phyloP scores from a whole-genome alignment of 1,284 basidiomycete species.

The Leccinum colubrinum region DNA sequence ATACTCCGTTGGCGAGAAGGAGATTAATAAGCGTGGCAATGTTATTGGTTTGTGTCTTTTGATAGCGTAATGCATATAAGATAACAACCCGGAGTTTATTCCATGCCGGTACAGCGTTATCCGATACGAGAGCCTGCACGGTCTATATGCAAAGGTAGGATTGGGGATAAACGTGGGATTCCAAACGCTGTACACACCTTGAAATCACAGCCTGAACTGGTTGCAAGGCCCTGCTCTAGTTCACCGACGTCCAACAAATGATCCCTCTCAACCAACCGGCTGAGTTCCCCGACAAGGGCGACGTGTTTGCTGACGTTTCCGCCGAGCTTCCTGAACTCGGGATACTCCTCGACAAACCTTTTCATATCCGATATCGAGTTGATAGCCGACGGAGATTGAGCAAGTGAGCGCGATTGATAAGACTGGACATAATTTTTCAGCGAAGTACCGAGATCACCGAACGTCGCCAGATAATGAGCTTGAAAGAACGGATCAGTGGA shows the following conservation, averaged over 20 bases:
- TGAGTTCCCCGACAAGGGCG: slow-evolving; percentile 93
- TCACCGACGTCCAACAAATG: slow-evolving; percentile 90
- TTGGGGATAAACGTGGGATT: neutral
- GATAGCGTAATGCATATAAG: slow-evolving; percentile 92
- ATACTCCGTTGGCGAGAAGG: slow-evolving; percentile 80
- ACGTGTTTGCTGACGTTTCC: slow-evolving; percentile 99
- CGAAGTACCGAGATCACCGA: slow-evolving; percentile 94
- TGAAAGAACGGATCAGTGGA: slow-evolving; percentile 95
- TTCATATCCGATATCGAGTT: slow-evolving; percentile 99
- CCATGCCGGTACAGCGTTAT: slow-evolving; percentile 65
- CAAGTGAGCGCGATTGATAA: slow-evolving; percentile 85
- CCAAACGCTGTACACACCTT: slow-evolving; percentile 49
- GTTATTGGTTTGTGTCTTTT: slow-evolving; percentile 85
- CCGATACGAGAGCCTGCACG: slow-evolving; percentile 74
- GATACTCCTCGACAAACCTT: slow-evolving; percentile 97
- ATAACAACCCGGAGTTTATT: slow-evolving; percentile 94
- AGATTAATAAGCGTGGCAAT: slow-evolving; percentile 84
- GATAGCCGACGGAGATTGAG: slow-evolving; percentile 78
- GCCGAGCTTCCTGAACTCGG: slow-evolving; percentile 94
- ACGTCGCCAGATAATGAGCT: slow-evolving; percentile 89
- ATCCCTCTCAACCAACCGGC: slow-evolving; percentile 83
- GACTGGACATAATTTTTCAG: slow-evolving; percentile 94
- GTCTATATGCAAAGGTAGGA: slow-evolving; percentile 46
- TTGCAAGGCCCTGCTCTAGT: slow-evolving; percentile 94
- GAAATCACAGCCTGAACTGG: slow-evolving; percentile 87